A percentile compares a stretch with the other conserved stretches of the same genome.
Conservation (phyloP, 306 rosid genomes). For the Lathyrus oleraceus region DNA sequence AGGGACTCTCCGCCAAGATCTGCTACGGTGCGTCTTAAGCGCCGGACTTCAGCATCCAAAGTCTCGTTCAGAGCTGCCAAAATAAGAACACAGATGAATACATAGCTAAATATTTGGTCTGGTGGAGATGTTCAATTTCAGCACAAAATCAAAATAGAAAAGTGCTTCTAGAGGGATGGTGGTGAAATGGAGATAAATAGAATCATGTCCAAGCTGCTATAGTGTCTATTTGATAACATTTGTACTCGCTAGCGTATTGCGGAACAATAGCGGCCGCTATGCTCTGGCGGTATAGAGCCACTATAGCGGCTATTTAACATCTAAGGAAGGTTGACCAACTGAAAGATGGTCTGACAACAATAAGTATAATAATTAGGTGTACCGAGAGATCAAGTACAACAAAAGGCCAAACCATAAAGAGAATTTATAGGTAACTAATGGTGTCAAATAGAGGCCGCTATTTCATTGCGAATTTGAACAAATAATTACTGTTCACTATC, state of each 20-base stretch:
- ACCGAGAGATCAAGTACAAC: not conserved
- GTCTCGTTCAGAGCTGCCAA: slow-evolving; percentile 77
- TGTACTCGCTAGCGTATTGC: too few relatives aligned
- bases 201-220: slow-evolving; percentile 16
- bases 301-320: too few relatives aligned
- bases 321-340: not conserved
- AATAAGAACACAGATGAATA: slow-evolving; percentile 16
- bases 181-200: not conserved
- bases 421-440: not conserved
- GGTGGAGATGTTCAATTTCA: not conserved
- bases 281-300: too few relatives aligned
- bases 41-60: slow-evolving; percentile 72
- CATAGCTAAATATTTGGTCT: slow-evolving; percentile 8
- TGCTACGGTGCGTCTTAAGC: slow-evolving; percentile 53
- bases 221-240: too few relatives aligned
- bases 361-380: not conserved
- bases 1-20: slow-evolving; percentile 60
- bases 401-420: not conserved
- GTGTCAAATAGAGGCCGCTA: not conserved
- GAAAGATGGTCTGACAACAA: not conserved
- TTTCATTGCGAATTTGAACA: not conserved
- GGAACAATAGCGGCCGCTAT: too few relatives aligned
- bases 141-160: slow-evolving; percentile 26
- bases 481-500: not conserved
- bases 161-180: not conserved